These are phyloP conservation scores for Aspergillus hortae DNA, from an alignment of 2,329 filamentous ascomycete species.

Conservation along the genomic window DNA sequence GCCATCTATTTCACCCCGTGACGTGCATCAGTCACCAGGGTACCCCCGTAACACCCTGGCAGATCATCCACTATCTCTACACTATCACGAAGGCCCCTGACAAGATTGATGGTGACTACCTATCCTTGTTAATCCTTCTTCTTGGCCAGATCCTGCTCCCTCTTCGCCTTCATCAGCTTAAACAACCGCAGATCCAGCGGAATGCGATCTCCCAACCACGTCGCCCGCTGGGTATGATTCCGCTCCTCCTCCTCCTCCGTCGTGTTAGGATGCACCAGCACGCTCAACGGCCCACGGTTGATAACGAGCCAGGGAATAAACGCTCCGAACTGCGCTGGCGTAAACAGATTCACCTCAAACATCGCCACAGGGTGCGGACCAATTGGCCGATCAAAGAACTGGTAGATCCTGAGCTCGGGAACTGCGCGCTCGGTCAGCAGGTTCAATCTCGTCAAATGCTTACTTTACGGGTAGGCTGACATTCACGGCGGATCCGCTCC, in stretches of 20 bases:
- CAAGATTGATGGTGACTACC: too few species aligned
- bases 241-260: constrained; percentile 48
- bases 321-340: constrained; percentile 81
- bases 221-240: constrained; percentile 44
- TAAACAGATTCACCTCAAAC: constrained; percentile 91
- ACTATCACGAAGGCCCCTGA: too few species aligned
- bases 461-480: constrained; percentile 42
- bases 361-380: constrained; percentile 81
- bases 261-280: constrained; percentile 79
- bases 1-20: background rate
- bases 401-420: constrained; percentile 79
- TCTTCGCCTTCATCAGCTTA: constrained; percentile 25
- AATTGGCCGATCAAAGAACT: constrained; percentile 70
- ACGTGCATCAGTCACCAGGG: background rate
- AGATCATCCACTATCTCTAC: too few species aligned
- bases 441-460: too few species aligned
- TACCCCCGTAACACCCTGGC: too few species aligned
- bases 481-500: constrained; percentile 76
- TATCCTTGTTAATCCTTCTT: background rate
- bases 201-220: constrained; percentile 45
- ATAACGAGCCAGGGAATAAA: constrained; percentile 83
- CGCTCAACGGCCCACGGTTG: constrained; percentile 75
- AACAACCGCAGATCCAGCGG: constrained; percentile 42
- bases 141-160: constrained; percentile 13
- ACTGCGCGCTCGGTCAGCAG: constrained; percentile 49